These are phyloP conservation scores for Russula virescens DNA, from an alignment of 768 basidiomycete genomes.

Conservation along the genomic window DNA sequence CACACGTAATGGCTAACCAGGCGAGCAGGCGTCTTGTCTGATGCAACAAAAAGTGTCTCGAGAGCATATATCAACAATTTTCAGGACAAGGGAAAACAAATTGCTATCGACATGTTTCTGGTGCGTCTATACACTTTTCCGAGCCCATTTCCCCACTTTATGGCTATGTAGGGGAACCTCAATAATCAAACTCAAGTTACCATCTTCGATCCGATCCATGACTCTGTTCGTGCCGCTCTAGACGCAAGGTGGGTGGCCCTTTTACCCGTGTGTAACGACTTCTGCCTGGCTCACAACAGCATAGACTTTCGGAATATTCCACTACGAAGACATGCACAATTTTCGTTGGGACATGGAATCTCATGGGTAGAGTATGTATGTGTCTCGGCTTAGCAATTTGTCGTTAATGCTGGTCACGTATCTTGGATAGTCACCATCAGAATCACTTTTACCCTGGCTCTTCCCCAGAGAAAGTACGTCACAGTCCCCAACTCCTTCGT, in stretches of 20 bases:
- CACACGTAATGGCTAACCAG: neutral
- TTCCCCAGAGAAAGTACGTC: slow-evolving; percentile 74
- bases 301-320: slow-evolving; percentile 79
- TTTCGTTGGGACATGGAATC: slow-evolving; percentile 92
- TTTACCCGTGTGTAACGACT: neutral
- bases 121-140: slow-evolving; percentile 41
- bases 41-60: slow-evolving; percentile 94
- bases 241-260: slow-evolving; percentile 51
- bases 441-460: slow-evolving; percentile 84
- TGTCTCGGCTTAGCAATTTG: slow-evolving; percentile 3
- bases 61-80: slow-evolving; percentile 98
- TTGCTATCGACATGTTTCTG: slow-evolving; percentile 92
- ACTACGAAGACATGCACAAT: slow-evolving; percentile 62
- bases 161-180: slow-evolving; percentile 77
- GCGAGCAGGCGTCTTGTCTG: slow-evolving; percentile 71
- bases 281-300: slow-evolving; percentile 1
- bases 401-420: neutral
- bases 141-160: neutral
- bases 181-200: slow-evolving; percentile 81
- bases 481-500: neutral
- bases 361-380: slow-evolving; percentile 84
- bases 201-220: slow-evolving; percentile 92
- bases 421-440: slow-evolving; percentile 60
- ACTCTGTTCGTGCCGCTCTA: slow-evolving; percentile 70
- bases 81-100: slow-evolving; percentile 90